These are phyloP conservation scores for Aureobasidium sp. DNA, from an alignment of 2,329 filamentous ascomycete genomes.

Conservation along the genomic window DNA sequence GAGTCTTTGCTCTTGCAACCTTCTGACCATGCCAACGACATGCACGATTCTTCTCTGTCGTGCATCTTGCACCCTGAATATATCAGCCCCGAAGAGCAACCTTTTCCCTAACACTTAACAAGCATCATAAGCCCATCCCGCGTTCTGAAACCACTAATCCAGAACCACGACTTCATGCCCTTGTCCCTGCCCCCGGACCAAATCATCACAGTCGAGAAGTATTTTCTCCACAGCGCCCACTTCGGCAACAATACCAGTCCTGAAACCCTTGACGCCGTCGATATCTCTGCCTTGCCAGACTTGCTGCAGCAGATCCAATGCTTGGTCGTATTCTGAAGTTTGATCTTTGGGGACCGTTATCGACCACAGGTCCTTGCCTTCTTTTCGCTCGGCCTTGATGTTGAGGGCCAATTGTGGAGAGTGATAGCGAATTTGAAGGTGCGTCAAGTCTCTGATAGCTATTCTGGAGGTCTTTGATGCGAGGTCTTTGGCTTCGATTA, in stretches of 20 bases:
- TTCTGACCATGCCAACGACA: neutral
- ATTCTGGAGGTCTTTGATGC: conserved; percentile 17
- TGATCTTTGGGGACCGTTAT: conserved; percentile 25
- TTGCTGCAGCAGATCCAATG: conserved; percentile 19
- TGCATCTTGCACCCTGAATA: no score
- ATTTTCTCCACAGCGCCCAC: neutral
- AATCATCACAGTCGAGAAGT: conserved; percentile 26
- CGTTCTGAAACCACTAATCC: neutral
- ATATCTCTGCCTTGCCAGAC: conserved; percentile 19
- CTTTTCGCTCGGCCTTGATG: conserved; percentile 28
- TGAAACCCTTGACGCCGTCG: conserved; percentile 33
- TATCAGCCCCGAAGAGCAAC: no score
- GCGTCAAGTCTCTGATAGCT: conserved; percentile 29
- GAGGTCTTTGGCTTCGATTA: conserved; percentile 44
- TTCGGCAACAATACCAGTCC: conserved; percentile 32
- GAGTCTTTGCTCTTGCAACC: neutral
- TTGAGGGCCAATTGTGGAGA: conserved; percentile 33
- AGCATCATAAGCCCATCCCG: neutral
- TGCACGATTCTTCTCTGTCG: no score
- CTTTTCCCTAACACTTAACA: neutral
- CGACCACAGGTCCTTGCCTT: conserved; percentile 32
- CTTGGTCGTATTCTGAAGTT: neutral
- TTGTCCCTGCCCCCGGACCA: conserved; percentile 24
- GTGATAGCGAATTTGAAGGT: conserved; percentile 35
- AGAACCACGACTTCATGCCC: conserved; percentile 11